Base-by-base conservation (phyloP, 2,329 filamentous ascomycete species). In the Graphilbum sp. region DNA sequence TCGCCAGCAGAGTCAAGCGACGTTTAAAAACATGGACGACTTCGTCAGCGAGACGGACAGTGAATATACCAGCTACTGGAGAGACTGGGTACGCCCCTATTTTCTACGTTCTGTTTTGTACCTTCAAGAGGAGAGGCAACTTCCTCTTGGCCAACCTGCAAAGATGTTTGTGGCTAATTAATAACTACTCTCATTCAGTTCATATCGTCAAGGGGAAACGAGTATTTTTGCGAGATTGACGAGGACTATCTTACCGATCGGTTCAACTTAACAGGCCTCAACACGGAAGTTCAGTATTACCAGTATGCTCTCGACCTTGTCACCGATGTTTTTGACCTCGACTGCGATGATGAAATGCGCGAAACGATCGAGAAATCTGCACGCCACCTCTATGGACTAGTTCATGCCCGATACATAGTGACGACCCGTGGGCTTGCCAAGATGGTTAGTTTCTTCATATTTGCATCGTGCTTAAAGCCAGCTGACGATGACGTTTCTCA, bases 201-300 rank as follows among this genome's bases (percentile, higher is more conserved):
- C 59, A 95, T 96, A 52, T 95, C 88, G 5, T 94, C 87, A 6
- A 75, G 90, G 40, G 90, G 90, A 47, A 96, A 98, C 61, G 90
- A 98, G 58, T 98, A 98, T 62, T 98, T 96, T 54, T 98, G 90
- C 72, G 90, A 98, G 57, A 96, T 98, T 52, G 90, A 98, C 60
- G 90, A 98, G 58, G 90, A 98, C 52, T 98, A 98, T 60, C 71
- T 98, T 34, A 96, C 87, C 37, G 90, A 98, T 58, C 79, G 90
- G 36, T 98, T 98, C 72, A 98, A 98, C 62, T 67, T 98, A 44
- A 98, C 90, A 1, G 90, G 90, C 29, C 72, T 98, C 36, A 95
- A 96, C 61, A 88, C 85, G 27, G 90, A 98, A 57, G 90, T 98
- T 13, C 84, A 94, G 54, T 95, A 96, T 66, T 98, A 98, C 54